Conservation (phyloP, 495 filamentous ascomycete genomes). For the Trichoderma erinaceum region DNA sequence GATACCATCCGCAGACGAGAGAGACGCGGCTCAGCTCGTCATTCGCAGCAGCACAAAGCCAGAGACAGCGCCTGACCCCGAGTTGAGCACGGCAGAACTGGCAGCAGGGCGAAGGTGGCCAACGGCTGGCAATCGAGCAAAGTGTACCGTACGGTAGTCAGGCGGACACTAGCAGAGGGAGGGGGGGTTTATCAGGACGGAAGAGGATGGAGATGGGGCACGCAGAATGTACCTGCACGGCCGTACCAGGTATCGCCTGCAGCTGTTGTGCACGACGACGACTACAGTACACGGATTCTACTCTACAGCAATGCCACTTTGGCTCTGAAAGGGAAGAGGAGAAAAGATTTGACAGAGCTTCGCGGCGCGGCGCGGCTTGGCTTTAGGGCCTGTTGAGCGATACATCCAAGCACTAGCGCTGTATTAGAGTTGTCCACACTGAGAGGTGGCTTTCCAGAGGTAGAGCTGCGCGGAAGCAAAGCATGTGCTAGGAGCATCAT, state of each 20-base stretch:
- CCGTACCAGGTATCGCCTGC: too few relatives aligned
- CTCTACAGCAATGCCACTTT: too few relatives aligned
- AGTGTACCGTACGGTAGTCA: not conserved
- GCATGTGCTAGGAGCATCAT: not conserved
- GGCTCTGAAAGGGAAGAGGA: too few relatives aligned
- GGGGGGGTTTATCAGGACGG: not conserved
- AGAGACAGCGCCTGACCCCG: not conserved
- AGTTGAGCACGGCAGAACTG: not conserved
- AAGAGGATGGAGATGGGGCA: not conserved
- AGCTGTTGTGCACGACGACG: too few relatives aligned
- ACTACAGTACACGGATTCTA: too few relatives aligned
- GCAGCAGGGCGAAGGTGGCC: not conserved
- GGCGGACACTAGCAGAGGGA: not conserved
- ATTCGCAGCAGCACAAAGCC: too few relatives aligned
- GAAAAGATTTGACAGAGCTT: too few relatives aligned
- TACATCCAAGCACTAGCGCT: not conserved
- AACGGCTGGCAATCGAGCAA: too few relatives aligned
- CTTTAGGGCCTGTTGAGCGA: not conserved
- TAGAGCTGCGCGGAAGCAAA: not conserved
- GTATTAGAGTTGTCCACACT: not conserved
- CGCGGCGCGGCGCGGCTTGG: too few relatives aligned
- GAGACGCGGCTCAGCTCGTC: too few relatives aligned
- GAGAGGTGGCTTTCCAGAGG: not conserved
- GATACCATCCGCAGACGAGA: not conserved
- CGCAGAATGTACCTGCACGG: not conserved